Conservation (phyloP, 495 filamentous ascomycete species). For the Trichoderma gamsii region DNA sequence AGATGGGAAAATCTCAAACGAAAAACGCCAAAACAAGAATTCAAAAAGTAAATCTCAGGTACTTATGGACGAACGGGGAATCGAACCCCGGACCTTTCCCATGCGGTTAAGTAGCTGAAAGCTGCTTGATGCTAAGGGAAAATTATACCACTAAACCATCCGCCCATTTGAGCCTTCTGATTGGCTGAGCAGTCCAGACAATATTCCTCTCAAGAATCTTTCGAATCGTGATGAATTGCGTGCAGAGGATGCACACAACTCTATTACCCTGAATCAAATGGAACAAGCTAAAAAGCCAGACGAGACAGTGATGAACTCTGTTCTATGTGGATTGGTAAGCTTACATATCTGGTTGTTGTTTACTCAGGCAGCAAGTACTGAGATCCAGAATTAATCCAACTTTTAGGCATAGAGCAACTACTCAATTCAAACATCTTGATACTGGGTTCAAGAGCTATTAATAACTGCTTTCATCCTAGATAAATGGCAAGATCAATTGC, state of each 20-base stretch:
- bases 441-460: too few relatives aligned
- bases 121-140: conserved; percentile 8
- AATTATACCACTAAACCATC: conserved; percentile 15
- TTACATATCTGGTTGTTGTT: too few relatives aligned
- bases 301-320: too few relatives aligned
- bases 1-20: neutral
- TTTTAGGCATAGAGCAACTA: too few relatives aligned
- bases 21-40: neutral
- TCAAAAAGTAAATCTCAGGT: neutral
- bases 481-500: too few relatives aligned
- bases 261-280: too few relatives aligned
- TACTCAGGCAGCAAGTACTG: too few relatives aligned
- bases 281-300: too few relatives aligned
- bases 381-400: too few relatives aligned
- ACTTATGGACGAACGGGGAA: conserved; percentile 29
- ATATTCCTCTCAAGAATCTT: neutral
- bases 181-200: neutral
- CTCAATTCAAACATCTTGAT: too few relatives aligned
- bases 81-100: conserved; percentile 35
- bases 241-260: neutral
- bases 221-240: neutral
- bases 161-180: conserved; percentile 9
- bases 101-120: neutral
- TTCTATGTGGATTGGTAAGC: too few relatives aligned
- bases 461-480: too few relatives aligned